Conservation (phyloP, 306 rosid species). For the Cicer arietinum region DNA sequence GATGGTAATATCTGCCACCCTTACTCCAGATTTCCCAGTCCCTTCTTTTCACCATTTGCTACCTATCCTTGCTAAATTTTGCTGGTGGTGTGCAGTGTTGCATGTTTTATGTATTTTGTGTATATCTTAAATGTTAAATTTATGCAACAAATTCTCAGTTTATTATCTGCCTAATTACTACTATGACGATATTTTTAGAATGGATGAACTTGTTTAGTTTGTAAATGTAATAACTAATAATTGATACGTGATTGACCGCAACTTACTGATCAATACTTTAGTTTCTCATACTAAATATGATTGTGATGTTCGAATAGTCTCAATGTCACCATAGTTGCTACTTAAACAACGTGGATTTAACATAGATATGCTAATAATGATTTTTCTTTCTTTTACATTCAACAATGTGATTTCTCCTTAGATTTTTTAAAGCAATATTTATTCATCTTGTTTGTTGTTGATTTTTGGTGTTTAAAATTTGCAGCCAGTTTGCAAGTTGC, state of each 20-base stretch:
- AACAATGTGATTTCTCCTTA: conserved; percentile 56
- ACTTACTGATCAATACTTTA: conserved; percentile 27
- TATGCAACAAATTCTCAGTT: conserved; percentile 15
- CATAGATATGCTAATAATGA: not conserved
- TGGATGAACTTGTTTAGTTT: conserved; percentile 41
- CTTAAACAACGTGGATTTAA: too few relatives aligned
- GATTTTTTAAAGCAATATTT: conserved; percentile 7
- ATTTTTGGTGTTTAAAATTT: conserved; percentile 40
- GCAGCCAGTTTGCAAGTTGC: conserved; percentile 75
- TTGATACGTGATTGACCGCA: not conserved
- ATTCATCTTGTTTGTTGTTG: conserved; percentile 42
- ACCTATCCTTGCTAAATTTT: conserved; percentile 7
- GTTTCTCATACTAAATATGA: conserved; percentile 25
- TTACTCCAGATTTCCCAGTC: conserved; percentile 9
- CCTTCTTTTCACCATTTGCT: not conserved
- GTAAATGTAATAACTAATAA: not conserved
- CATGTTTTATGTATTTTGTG: not conserved
- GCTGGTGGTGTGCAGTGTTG: not conserved
- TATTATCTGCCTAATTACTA: conserved; percentile 15
- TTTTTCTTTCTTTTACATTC: conserved; percentile 1
- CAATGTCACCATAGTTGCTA: too few relatives aligned
- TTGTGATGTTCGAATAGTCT: conserved; percentile 7
- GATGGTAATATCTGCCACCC: not conserved
- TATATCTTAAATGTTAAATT: conserved; percentile 19
- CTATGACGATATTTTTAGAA: conserved; percentile 20